Evolutionary conservation across 2,329 filamentous ascomycete genomes (phyloP), one percentile per base, ranked within the genome.

Genomic region (Cytospora leucostoma): DNA sequence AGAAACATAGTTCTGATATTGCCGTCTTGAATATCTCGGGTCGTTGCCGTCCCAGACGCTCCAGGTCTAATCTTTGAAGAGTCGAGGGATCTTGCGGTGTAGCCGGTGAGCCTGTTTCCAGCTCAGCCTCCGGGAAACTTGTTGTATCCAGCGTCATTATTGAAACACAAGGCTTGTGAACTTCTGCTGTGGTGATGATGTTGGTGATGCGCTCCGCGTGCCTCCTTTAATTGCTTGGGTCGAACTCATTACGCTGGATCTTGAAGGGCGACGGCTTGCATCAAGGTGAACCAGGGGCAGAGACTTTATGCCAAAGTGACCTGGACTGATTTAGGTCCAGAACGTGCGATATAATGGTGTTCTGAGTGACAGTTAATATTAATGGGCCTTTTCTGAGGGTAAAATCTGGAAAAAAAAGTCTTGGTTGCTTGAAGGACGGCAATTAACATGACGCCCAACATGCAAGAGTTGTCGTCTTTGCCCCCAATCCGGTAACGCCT

Each of bases 31-130:
- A 86, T 27, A 73, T 74, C 1, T 78, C 74, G 1, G 87, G 87
- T 11, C 86, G 77, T 71, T 86, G 78, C 58, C 85, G 79, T 21
- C 86, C 86, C 2, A 88, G 75, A 12, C 81, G 78, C 67, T 88
- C 84, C 62, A 89, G 75, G 37, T 73, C 74, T 44, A 63, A 59
- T 57, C 70, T 72, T 61, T 68, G 66, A 4, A 70, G 54, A 49
- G 57, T 55, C 5, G 67, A 67, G 7, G 72, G 59, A 44, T 65
- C 61, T 27, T 64, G 61, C 17, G 37, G n/a, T 17, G 33, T 56
- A 37, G 53, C 21, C 27, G 33, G 8, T 2, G n/a, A 19, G 49
- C 32, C 27, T 19, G 33, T 27, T 3, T 55, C 59, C 4, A 53
- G 13, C 38, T 61, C 59, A 13, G 17, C 21, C 35, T 35, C 44